Evolutionary conservation across 768 basidiomycete species (phyloP), one percentile per base, ranked within the genome.

Genomic region (Boletus rubroflammeus): DNA sequence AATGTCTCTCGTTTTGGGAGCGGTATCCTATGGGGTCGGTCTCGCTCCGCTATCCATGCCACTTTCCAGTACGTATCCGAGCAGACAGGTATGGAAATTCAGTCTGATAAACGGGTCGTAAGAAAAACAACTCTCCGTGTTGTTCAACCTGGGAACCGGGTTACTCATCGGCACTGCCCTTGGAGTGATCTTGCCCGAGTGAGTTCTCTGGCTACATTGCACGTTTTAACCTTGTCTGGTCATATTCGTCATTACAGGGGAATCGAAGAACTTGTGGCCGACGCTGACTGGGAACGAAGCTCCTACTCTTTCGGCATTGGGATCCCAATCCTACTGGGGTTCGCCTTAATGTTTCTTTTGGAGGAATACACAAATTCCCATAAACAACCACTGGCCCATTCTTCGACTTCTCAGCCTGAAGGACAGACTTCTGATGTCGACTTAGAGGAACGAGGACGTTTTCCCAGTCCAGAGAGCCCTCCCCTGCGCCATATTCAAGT

Each of bases 141-240:
- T 86, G 31, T 79, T 78, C 8, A 79, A 80, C 40, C 67, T 92
- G 15, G 88, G 91, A 11, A 88, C 88, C 8, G 95, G 95, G 11
- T 74, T 98, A 11, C 78, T 98, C 17, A 79, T 97, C 14, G 95
- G 95, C 4, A 88, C 95, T 3, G 93, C 92, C 0, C 72, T 98
- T 58, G 91, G 91, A 13, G 84, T 98, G 25, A 92, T 98, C 58
- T 86, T 98, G 49, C 95, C 96, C 35, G 95, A 97, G 89, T 94
- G 71, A 68, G 88, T 84, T 15, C 29, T 35, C 41, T 35, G 14
- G 19, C n/a, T 5, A 23, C 31, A 34, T 42, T 25, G 6, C 15
- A 10, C 10, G 23, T 53, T 47, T 28, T 8, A 28, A 43, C 17
- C 21, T 29, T 5, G 29, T 47, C 13, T 7, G 23, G 34, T 47